Base-by-base conservation (phyloP, 2,329 filamentous ascomycete genomes). In the Neonectria ditissima region DNA sequence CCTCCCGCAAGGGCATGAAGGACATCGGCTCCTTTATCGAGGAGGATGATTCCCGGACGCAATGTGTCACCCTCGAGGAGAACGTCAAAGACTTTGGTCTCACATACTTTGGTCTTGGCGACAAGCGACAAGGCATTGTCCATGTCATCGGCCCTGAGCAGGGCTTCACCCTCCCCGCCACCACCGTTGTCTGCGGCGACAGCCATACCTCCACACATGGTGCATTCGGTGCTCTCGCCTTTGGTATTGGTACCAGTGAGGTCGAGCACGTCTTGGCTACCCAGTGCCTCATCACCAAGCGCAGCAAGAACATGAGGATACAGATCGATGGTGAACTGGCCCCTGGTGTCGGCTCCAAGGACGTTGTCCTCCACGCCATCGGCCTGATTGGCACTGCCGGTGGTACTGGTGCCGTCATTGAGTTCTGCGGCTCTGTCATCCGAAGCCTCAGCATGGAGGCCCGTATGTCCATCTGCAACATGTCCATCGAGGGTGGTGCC, bases 401-500 rank as follows among this genome's bases (percentile, higher is more conserved):
- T 78, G 96, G 96, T 73, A 98, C 91, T 60, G 94, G 95, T 66
- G 91, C 92, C 56, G 96, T 98, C 69, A 97, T 99, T 74, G 96
- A 99, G 83, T 99, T 95, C 84, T 97, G 94, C 77, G 96, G 96
- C 64, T 97, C 94, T 55, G 93, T 96, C 65, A 97, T 99, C 77
- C 90, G 93, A 72, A 83, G 81, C 65, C 85, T 98, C 73, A 97
- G 93, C 80, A 97, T 99, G 88, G 96, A 98, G 81, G 96, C 95
- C 45, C 90, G 96, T 71, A 98, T 99, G 96, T 97, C 94, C 67
- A 97, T 99, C 78, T 98, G 96, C 85, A 99, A 99, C 84, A 98
- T 98, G 96, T 94, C 94, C 14, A 97, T 98, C 72, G 96, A 99
- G 84, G 96, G 87, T 71, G 96, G 96, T 80, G 96, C 96, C 51